These are phyloP conservation scores for Blepharisma undulans DNA, from an alignment of 169 alveolate species.

Conservation along the genomic window DNA sequence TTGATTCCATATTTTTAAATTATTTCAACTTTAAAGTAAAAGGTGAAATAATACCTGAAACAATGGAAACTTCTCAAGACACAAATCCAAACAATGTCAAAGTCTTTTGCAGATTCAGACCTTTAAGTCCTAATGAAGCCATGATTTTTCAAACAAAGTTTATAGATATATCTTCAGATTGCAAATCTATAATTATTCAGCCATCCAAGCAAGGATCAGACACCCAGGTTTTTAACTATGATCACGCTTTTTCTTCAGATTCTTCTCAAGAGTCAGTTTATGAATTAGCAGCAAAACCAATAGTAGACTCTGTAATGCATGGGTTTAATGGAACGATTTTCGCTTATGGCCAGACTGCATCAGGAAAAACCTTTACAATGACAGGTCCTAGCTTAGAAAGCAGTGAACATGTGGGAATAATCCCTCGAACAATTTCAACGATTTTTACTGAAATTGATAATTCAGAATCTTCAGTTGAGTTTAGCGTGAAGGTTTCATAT, in stretches of 20 bases:
- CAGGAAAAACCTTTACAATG: slow-evolving; percentile 88
- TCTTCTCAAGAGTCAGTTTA: slow-evolving; percentile 74
- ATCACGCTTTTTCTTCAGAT: slow-evolving; percentile 66
- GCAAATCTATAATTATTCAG: neutral
- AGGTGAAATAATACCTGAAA: neutral
- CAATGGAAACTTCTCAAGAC: neutral
- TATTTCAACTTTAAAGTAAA: neutral
- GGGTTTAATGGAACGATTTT: slow-evolving; percentile 89
- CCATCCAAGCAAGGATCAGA: neutral
- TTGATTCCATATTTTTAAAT: neutral
- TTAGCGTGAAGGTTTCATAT: slow-evolving; percentile 80
- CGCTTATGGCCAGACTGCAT: slow-evolving; percentile 90
- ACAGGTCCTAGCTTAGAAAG: slow-evolving; percentile 77
- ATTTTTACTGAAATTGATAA: slow-evolving; percentile 69
- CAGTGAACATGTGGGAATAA: slow-evolving; percentile 69
- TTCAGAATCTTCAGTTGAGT: slow-evolving; percentile 78
- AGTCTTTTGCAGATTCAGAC: slow-evolving; percentile 88
- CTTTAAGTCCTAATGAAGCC: slow-evolving; percentile 81
- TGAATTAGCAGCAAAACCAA: slow-evolving; percentile 73
- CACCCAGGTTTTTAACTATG: slow-evolving; percentile 56
- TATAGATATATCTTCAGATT: neutral
- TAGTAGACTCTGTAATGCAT: slow-evolving; percentile 75
- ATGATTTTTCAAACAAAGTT: neutral
- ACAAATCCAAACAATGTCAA: slow-evolving; percentile 64
- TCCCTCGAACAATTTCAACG: slow-evolving; percentile 87